A percentile compares a stretch with the other conserved stretches of the same genome.
phyloP scores from a whole-genome alignment of 2,329 filamentous ascomycete species.

The Hyphodiscus sp. region DNA sequence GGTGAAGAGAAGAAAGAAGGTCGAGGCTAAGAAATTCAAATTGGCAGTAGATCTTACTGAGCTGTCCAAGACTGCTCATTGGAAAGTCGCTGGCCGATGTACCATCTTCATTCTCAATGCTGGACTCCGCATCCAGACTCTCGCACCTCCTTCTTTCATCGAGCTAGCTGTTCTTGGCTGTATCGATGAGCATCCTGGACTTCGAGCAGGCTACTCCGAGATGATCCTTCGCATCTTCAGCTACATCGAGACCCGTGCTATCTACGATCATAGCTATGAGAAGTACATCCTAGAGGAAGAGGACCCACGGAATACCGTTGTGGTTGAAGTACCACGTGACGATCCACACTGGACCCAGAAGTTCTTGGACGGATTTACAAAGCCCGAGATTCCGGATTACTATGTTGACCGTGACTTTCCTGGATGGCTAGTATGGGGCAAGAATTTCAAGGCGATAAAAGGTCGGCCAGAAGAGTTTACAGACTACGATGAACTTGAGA shows the following conservation, averaged over 20 bases:
- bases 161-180: conserved; percentile 76
- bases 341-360: conserved; percentile 72
- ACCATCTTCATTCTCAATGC: conserved; percentile 87
- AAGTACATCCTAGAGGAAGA: conserved; percentile 82
- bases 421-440: conserved; percentile 94
- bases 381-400: conserved; percentile 68
- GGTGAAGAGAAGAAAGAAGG: conserved; percentile 63
- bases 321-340: conserved; percentile 65
- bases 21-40: conserved; percentile 77
- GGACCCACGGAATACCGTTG: conserved; percentile 67
- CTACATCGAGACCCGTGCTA: conserved; percentile 78
- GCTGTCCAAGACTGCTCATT: conserved; percentile 74
- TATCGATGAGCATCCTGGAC: conserved; percentile 82
- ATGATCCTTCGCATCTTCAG: conserved; percentile 72
- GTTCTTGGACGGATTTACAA: conserved; percentile 71
- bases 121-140: conserved; percentile 82
- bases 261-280: conserved; percentile 79
- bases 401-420: conserved; percentile 89
- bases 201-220: conserved; percentile 75
- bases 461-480: conserved; percentile 61
- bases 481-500: conserved; percentile 75
- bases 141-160: conserved; percentile 76
- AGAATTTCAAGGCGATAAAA: conserved; percentile 73
- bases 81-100: conserved; percentile 90
- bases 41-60: conserved; percentile 77